Base-by-base conservation (phyloP, 1,139 yeast genomes). In the Meyerozyma smithsonii region DNA sequence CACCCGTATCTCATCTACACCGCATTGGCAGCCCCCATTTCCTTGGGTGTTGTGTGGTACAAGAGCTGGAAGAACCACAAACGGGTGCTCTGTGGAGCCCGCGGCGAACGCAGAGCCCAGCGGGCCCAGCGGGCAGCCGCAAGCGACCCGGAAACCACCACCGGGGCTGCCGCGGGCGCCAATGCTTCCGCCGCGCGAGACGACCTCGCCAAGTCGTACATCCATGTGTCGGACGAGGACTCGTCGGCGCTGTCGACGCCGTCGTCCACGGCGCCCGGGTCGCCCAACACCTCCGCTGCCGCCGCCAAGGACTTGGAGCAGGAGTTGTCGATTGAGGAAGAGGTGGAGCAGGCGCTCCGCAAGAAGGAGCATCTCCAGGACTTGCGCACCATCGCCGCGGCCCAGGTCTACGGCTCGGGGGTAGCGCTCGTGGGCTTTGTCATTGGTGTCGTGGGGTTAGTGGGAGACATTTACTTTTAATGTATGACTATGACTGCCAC, bases 1-100 rank as follows among this genome's bases (percentile, higher is more conserved):
- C 83, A 77, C 56, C 82, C 82, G 6, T 77, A 77, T 51, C 68
- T 77, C 51, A 51, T 77, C 28, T 77, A 77, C 50, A 64, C 80
- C n/a, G 73, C 78, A n/a, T 39, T 74, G 17, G 74, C 77, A 14
- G 70, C 72, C 26, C 76, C 78, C n/a, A 11, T 36, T 10, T 30
- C 42, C 47, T 48, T 11, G n/a, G 19, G 20, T 3, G 28, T 16
- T 11, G 5, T 18, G 10, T 17, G 12, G 21, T 30, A 30, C 16
- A 17, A 11, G 7, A 30, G 34, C 23, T 30, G 34, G 34, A 30
- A 16, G 12, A 16, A 30, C 4, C 34, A 30, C 21, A 30, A 30
- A 18, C 34, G 34, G 21, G 21, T 30, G 2, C 8, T 30, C 10
- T n/a, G 21, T 14, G 20, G 21, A 16, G 34, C 34, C 7, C 4